Conservation (phyloP, 2,329 filamentous ascomycete species). For the Venturia oleaginea region DNA sequence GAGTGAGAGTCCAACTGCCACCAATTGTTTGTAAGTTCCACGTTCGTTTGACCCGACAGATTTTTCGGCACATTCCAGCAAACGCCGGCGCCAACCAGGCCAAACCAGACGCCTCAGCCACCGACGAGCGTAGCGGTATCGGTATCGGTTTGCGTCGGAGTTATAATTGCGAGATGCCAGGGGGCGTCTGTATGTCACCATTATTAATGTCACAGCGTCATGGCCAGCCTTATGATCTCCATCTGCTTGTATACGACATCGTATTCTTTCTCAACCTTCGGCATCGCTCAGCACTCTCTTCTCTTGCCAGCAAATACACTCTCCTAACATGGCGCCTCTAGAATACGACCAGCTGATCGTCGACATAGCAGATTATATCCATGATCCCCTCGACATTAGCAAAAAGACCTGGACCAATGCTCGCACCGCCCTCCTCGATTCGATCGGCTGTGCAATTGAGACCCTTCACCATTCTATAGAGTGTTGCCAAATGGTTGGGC, state of each 20-base stretch:
- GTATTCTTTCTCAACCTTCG: neutral
- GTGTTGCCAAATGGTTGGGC: neutral
- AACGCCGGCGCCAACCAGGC: neutral
- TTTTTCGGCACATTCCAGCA: neutral
- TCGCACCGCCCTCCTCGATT: neutral
- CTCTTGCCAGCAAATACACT: too few species aligned
- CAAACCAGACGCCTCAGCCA: neutral
- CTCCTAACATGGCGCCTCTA: neutral
- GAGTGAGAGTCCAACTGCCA: neutral
- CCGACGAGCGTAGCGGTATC: neutral
- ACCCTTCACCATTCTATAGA: neutral
- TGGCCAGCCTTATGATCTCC: neutral
- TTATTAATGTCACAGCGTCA: neutral
- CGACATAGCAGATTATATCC: constrained; percentile 7
- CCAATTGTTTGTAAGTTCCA: neutral
- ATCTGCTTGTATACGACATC: neutral
- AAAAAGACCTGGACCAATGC: neutral
- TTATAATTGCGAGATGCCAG: neutral
- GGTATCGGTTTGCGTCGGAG: neutral
- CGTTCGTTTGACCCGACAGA: neutral
- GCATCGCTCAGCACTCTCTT: neutral
- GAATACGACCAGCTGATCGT: neutral
- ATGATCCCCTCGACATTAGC: neutral
- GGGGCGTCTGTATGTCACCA: too few species aligned
- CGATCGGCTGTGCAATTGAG: neutral